Evolutionary conservation across 345 rosid species (phyloP), one percentile per base, ranked within the genome.

Genomic region (Melaleuca quinquenervia): DNA sequence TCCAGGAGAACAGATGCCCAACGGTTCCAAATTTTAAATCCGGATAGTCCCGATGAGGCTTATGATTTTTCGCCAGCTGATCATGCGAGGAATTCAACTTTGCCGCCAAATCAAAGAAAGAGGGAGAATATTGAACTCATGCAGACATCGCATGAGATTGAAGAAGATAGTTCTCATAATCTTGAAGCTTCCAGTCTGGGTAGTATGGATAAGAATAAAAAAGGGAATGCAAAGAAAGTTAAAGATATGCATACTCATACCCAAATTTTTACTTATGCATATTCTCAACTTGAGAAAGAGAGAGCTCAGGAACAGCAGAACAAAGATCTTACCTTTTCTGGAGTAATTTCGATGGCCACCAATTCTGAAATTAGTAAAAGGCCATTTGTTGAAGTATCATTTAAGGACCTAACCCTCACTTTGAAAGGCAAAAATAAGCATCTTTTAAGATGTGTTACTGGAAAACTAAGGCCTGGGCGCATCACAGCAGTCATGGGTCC

Each of bases 401-500:
- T 97, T 86, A 91, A 89, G 88, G 95, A 94, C 80, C 92, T 96
- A 76, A 94, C 96, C 13, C 94, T 97, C 54, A 93, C 96, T n/a
- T 89, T 97, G 89, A 97, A 94, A 90, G 90, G 92, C 3, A 95
- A 90, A 64, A 92, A 92, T 70, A 96, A 91, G 87, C 91, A 95
- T 91, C 87, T 97, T 54, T 86, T 97, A 88, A 94, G 96, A 90
- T 89, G 95, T 86, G 95, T 97, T 41, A 95, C 98, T 2, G 99
- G 99, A 84, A 96, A 85, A 86, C 88, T 97, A 84, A 94, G 89
- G 85, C 98, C 99, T 41, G 98, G 99, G 45, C 94, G 95, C 64
- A 90, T 97, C 58, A 92, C 98, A 11, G 95, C 99, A 83, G 98
- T 96, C 87, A 97, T 96, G 99, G 99, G 99, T 86, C 99, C 99